Evolutionary conservation across 768 basidiomycete genomes (phyloP).

Genomic region (Boletus tylopilopsis): DNA sequence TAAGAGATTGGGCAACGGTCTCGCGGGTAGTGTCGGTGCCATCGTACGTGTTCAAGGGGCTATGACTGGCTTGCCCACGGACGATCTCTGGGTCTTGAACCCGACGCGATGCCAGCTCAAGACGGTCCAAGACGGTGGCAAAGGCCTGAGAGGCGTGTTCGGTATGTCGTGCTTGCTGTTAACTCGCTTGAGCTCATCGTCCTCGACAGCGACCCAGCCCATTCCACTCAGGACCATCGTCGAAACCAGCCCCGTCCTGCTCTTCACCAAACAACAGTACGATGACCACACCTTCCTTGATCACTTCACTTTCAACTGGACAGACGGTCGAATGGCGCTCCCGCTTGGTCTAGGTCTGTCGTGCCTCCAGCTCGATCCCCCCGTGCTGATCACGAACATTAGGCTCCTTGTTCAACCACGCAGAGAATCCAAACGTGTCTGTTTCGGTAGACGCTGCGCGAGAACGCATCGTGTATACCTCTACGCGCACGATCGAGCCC

Average conservation of each 20-base stretch:
- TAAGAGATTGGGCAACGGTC: conserved; percentile 50
- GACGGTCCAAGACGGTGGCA: conserved; percentile 38
- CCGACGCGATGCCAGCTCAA: conserved; percentile 47
- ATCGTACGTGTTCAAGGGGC: conserved; percentile 2
- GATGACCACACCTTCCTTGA: conserved; percentile 62
- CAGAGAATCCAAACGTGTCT: conserved; percentile 63
- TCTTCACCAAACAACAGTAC: conserved; percentile 72
- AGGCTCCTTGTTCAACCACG: conserved; percentile 87
- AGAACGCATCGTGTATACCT: conserved; percentile 62
- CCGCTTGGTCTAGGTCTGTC: conserved; percentile 69
- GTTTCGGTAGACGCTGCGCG: conserved; percentile 50
- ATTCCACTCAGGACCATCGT: conserved; percentile 57
- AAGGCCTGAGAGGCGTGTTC: conserved; percentile 64
- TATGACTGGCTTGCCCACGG: conserved; percentile 7
- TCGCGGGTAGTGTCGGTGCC: conserved; percentile 32
- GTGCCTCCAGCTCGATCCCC: neutral
- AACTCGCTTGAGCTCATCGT: neutral
- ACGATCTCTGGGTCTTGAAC: conserved; percentile 34
- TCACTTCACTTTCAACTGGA: conserved; percentile 76
- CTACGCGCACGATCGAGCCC: conserved; percentile 46
- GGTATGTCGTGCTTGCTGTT: conserved; percentile 36
- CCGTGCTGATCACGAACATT: neutral
- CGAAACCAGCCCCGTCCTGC: conserved; percentile 83
- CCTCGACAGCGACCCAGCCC: conserved; percentile 32
- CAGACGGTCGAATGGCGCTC: conserved; percentile 70